Percentiles rank a stretch among this genome's conserved stretches.
Conservation (phyloP, 1,284 basidiomycete species). For the Pyrrhoderma noxium region DNA sequence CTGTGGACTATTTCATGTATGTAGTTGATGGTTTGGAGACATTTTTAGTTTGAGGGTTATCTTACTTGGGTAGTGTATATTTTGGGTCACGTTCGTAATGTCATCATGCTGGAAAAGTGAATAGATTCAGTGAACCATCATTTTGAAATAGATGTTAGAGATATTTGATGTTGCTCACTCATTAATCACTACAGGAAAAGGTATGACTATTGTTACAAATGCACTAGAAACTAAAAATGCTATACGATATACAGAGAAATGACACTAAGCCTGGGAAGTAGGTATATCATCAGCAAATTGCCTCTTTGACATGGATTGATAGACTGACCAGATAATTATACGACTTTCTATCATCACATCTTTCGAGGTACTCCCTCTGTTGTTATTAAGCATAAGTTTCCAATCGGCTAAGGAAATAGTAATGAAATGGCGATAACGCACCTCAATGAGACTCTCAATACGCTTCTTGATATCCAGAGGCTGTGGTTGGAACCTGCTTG, state of each 20-base stretch:
- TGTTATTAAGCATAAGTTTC: neutral
- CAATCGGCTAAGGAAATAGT: neutral
- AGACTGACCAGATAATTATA: conserved; percentile 19
- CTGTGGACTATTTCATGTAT: neutral
- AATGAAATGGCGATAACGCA: conserved; percentile 30
- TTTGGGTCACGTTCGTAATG: neutral
- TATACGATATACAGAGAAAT: neutral
- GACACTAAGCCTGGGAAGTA: conserved; percentile 8
- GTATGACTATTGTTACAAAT: neutral
- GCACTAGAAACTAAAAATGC: neutral
- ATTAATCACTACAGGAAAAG: neutral
- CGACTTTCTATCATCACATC: conserved; percentile 18
- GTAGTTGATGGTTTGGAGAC: conserved; percentile 1
- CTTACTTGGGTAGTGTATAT: neutral
- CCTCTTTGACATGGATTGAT: neutral
- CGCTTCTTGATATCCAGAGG: conserved; percentile 88
- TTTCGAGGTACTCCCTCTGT: conserved; percentile 17
- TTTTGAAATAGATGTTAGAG: neutral
- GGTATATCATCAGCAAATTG: too few relatives aligned
- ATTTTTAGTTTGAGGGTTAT: conserved; percentile 1
- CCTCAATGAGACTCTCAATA: conserved; percentile 93
- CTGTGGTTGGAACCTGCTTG: conserved; percentile 80
- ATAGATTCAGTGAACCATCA: neutral
- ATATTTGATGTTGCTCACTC: neutral
- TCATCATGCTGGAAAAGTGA: neutral